phyloP scores from a whole-genome alignment of 192 early-diverging fungal genomes.

The Coemansia sp. region DNA sequence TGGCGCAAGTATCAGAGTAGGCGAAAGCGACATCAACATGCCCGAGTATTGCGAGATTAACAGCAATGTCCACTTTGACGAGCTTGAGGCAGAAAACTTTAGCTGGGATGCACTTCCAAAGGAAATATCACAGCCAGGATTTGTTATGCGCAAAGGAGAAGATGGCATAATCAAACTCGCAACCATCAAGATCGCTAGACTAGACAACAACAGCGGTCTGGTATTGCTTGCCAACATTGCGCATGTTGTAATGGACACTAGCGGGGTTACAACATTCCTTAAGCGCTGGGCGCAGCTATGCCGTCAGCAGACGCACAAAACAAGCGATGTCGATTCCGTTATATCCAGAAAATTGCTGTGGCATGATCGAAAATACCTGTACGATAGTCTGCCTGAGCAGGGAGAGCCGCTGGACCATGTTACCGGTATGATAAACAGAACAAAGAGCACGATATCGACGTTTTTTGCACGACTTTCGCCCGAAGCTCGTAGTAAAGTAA shows the following conservation, averaged over 20 bases:
- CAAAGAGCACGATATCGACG: neutral
- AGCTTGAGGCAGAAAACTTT: slow-evolving; percentile 8
- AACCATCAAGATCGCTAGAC: slow-evolving; percentile 9
- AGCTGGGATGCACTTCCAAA: slow-evolving; percentile 15
- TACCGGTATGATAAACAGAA: neutral
- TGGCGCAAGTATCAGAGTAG: slow-evolving; percentile 1
- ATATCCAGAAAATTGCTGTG: neutral
- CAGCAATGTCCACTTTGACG: slow-evolving; percentile 10
- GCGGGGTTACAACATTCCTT: slow-evolving; percentile 18
- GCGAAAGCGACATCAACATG: slow-evolving; percentile 20
- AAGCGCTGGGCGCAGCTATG: slow-evolving; percentile 21
- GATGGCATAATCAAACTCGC: slow-evolving; percentile 15
- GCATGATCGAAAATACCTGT: neutral
- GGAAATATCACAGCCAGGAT: neutral
- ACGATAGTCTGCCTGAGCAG: neutral
- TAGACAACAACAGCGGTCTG: slow-evolving; percentile 25
- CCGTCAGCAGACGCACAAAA: neutral
- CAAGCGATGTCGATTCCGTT: neutral
- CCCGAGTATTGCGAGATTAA: slow-evolving; percentile 23
- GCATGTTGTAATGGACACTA: slow-evolving; percentile 20
- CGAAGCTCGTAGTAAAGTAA: neutral
- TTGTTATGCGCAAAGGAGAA: neutral
- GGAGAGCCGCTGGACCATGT: neutral
- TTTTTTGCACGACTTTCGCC: slow-evolving; percentile 18
- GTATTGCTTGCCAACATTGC: slow-evolving; percentile 19